Evolutionary conservation across 371 early-diverging fungal species (phyloP), one percentile per base, ranked within the genome.

Genomic region (Rhizopus sp.): DNA sequence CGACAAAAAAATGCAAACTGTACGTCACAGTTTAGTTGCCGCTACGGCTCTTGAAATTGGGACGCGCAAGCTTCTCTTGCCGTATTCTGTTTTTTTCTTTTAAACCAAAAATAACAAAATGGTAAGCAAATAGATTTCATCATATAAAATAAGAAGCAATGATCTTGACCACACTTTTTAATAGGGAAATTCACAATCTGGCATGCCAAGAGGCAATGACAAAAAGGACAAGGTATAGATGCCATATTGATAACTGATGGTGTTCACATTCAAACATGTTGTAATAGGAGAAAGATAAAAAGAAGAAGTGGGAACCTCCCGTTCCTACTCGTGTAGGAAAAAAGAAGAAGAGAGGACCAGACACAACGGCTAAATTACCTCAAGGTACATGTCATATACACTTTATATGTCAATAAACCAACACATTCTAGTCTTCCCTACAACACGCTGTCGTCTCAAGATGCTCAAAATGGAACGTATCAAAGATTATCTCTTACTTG

Each of bases 261-360:
- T 23, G 23, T 23, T 23, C 23, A 23, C 2, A 23, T 23, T 23
- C 23, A 23, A 23, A 23, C 23, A 23, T 23, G 23, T 23, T 23
- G 23, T 23, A 23, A 47, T 66, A 88, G 86, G 87, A 88, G 9
- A 86, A 88, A 61, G 86, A 91, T 50, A 89, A 90, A 80, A 75
- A 94, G 89, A 97, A 97, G 75, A 95, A 96, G 82, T 99, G 96
- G 95, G 98, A 98, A 77, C 99, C 98, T 35, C 98, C 99, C 29
- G 85, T 96, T 38, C 98, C 99, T 23, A 97, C 99, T 10, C 88
- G 97, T 41, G 94, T 98, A 17, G 99, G 99, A 55, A 93, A 93
- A 81, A 95, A 93, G 88, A 95, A 95, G 91, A 94, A 92, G 85
- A 88, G 87, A 79, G 98, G 99, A 47, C 95, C 96, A 32, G 96